Evolutionary conservation across 1,284 basidiomycete genomes (phyloP).

Genomic region (Microbotryum silenes-acaulis): DNA sequence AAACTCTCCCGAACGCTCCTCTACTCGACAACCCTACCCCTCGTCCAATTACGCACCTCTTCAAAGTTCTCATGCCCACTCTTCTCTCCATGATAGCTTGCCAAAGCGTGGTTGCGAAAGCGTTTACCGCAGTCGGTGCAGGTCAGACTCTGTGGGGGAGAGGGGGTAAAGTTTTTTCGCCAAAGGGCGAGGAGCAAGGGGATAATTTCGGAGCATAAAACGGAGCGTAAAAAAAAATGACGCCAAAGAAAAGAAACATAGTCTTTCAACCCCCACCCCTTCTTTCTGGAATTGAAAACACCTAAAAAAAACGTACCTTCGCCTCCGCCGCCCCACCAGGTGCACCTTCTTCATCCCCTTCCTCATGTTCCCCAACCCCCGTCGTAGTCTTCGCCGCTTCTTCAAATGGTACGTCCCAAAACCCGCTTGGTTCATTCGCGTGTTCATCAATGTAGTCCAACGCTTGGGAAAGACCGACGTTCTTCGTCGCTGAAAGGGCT

Average conservation of each 20-base stretch:
- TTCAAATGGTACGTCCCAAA: neutral
- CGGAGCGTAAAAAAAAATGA: too few species aligned
- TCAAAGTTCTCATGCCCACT: constrained; percentile 71
- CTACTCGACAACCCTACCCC: too few species aligned
- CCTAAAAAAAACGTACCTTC: constrained; percentile 9
- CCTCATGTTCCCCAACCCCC: neutral
- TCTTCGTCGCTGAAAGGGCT: constrained; percentile 21
- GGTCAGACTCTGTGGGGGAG: constrained; percentile 46
- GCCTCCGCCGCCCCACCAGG: constrained; percentile 14
- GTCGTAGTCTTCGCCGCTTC: too few species aligned
- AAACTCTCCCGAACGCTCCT: too few species aligned
- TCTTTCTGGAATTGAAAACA: too few species aligned
- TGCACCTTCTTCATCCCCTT: neutral
- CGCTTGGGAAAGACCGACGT: constrained; percentile 20
- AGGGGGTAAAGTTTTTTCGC: neutral
- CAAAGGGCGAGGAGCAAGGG: too few species aligned
- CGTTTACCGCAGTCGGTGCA: constrained; percentile 74
- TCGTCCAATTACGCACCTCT: neutral
- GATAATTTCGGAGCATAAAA: too few species aligned
- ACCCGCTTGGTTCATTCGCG: constrained; percentile 14
- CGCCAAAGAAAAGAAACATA: too few species aligned
- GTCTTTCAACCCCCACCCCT: too few species aligned
- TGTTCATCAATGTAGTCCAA: constrained; percentile 29
- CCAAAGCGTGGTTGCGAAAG: constrained; percentile 79
- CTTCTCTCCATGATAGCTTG: constrained; percentile 91